A percentile compares a stretch with the other conserved stretches of the same genome.
Conservation (phyloP, 768 basidiomycete genomes). For the Lactifluus subvellereus region DNA sequence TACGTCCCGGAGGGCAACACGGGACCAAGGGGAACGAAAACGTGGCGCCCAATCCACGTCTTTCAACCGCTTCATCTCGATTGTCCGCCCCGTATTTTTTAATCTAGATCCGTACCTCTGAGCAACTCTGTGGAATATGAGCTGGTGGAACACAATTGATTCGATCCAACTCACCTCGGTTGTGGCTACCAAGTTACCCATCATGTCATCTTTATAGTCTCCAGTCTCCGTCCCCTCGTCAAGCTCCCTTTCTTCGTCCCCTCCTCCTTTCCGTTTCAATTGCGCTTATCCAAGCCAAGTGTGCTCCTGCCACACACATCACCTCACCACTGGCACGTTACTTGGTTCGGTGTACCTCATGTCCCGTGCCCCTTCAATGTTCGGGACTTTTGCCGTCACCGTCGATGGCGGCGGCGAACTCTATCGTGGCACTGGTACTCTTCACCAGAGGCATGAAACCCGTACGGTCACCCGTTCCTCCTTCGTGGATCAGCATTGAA, state of each 20-base stretch:
- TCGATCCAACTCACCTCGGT: constrained; percentile 24
- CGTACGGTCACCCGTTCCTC: neutral
- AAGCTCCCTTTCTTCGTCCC: constrained; percentile 1
- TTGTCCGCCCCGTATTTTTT: constrained; percentile 10
- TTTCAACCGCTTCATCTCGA: constrained; percentile 14
- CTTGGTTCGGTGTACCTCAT: constrained; percentile 9
- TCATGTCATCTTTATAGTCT: constrained; percentile 24
- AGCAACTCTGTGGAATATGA: constrained; percentile 13
- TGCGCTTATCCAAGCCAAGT: neutral
- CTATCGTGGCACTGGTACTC: constrained; percentile 10
- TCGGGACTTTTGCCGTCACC: constrained; percentile 17
- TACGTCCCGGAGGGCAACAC: constrained; percentile 2
- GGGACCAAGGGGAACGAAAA: constrained; percentile 12
- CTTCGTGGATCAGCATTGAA: neutral
- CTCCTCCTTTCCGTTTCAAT: constrained; percentile 5
- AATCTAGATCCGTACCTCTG: constrained; percentile 20
- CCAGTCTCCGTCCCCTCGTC: constrained; percentile 12
- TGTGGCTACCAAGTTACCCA: constrained; percentile 22
- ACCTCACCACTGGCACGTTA: neutral
- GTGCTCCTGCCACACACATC: neutral
- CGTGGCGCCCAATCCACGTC: constrained; percentile 18
- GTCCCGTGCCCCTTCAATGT: constrained; percentile 18
- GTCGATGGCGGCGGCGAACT: constrained; percentile 7
- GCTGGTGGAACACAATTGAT: constrained; percentile 23
- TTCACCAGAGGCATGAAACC: neutral